Percentiles rank a stretch among this genome's conserved stretches.
These are phyloP conservation scores for Elaeis oleifera DNA, from an alignment of 202 grass and related monocot species.

Conservation along the genomic window DNA sequence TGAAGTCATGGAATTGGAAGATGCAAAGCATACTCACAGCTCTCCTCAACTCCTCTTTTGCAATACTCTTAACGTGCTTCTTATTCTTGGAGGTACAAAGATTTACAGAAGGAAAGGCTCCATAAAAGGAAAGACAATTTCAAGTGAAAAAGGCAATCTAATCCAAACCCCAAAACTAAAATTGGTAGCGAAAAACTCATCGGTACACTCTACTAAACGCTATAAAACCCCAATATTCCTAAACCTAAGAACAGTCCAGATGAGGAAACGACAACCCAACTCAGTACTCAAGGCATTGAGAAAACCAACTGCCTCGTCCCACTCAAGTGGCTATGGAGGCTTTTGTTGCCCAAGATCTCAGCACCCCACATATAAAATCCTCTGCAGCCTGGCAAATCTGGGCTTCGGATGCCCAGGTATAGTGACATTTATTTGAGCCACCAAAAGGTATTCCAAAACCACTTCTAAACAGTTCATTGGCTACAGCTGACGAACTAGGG, in stretches of 20 bases:
- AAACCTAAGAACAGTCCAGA: not conserved
- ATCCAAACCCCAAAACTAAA: no score
- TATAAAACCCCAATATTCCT: not conserved
- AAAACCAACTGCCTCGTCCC: not conserved
- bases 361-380: not conserved
- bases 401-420: not conserved
- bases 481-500: no score
- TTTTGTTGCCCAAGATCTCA: not conserved
- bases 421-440: not conserved
- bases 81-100: no score
- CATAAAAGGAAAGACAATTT: no score
- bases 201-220: not conserved
- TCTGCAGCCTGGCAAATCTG: not conserved
- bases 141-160: no score
- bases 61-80: no score
- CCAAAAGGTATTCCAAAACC: conserved; percentile 7
- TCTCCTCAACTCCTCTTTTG: no score
- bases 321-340: not conserved
- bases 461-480: not conserved
- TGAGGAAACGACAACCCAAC: not conserved
- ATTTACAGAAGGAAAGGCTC: no score
- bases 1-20: no score
- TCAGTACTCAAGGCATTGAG: not conserved
- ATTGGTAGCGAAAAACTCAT: not conserved
- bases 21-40: no score